Percentiles rank a stretch among this genome's conserved stretches.
Conservation (phyloP, 306 rosid species). For the Alnus rubra region DNA sequence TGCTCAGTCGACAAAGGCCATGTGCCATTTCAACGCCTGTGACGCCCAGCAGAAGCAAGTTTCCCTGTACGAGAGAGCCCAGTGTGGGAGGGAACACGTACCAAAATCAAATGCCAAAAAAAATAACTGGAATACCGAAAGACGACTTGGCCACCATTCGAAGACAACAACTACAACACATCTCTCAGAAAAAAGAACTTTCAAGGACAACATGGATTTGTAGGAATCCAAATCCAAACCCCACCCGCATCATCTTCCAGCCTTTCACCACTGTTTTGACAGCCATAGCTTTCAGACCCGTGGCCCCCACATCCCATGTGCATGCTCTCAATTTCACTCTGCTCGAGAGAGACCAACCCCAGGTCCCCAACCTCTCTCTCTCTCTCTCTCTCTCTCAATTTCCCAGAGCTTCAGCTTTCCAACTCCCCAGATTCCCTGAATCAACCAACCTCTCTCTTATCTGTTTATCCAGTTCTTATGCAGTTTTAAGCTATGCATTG, state of each 20-base stretch:
- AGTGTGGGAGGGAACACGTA: too few species aligned
- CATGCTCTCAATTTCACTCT: constrained; percentile 21
- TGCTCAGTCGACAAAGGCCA: too few species aligned
- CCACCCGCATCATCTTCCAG: constrained; percentile 3
- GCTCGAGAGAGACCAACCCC: not conserved
- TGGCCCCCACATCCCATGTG: constrained; percentile 59
- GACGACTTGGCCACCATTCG: too few species aligned
- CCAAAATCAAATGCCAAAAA: too few species aligned
- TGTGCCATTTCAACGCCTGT: too few species aligned
- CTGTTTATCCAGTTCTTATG: not conserved
- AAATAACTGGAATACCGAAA: too few species aligned
- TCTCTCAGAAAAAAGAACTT: too few species aligned
- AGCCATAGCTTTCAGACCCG: constrained; percentile 21
- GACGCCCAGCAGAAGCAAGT: too few species aligned
- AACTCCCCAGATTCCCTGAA: not conserved
- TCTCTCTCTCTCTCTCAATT: not conserved
- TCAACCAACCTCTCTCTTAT: not conserved
- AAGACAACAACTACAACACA: too few species aligned
- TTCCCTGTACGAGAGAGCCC: too few species aligned
- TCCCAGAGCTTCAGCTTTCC: not conserved
- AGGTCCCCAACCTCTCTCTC: not conserved
- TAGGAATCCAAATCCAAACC: not conserved
- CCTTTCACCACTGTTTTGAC: constrained; percentile 29
- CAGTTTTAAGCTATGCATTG: not conserved
- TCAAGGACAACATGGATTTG: too few species aligned